Conservation (phyloP, 768 basidiomycete species). For the Amanita pseudoporphyria region DNA sequence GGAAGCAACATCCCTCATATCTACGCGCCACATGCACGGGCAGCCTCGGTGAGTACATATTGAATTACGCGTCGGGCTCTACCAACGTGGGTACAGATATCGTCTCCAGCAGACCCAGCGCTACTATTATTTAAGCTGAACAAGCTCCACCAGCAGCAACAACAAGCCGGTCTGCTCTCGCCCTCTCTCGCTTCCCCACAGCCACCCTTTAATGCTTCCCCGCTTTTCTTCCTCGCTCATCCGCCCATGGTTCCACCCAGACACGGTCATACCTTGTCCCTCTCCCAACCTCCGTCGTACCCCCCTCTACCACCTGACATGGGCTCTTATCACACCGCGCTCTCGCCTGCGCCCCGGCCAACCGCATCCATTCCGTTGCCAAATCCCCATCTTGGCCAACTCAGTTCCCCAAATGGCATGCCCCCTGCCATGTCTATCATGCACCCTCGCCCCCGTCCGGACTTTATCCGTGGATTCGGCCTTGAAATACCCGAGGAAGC, state of each 20-base stretch:
- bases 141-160: conserved; percentile 73
- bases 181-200: conserved; percentile 61
- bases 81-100: conserved; percentile 46
- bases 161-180: conserved; percentile 42
- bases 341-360: conserved; percentile 7
- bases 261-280: conserved; percentile 69
- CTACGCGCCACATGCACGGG: conserved; percentile 70
- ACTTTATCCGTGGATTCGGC: conserved; percentile 75
- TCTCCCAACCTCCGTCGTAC: conserved; percentile 48
- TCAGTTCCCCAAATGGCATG: conserved; percentile 23
- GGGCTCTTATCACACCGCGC: conserved; percentile 3
- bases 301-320: conserved; percentile 16
- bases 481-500: conserved; percentile 71
- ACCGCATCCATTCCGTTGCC: not conserved
- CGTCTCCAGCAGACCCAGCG: conserved; percentile 84
- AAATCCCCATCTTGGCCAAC: not conserved
- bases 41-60: conserved; percentile 62
- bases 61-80: conserved; percentile 15
- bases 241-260: conserved; percentile 31
- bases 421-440: conserved; percentile 33
- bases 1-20: conserved; percentile 48
- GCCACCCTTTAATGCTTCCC: conserved; percentile 32
- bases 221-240: conserved; percentile 33
- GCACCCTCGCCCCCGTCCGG: conserved; percentile 47
- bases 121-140: conserved; percentile 75